Evolutionary conservation across 257 asterid species (phyloP).

Genomic region (Apocynum venetum): DNA sequence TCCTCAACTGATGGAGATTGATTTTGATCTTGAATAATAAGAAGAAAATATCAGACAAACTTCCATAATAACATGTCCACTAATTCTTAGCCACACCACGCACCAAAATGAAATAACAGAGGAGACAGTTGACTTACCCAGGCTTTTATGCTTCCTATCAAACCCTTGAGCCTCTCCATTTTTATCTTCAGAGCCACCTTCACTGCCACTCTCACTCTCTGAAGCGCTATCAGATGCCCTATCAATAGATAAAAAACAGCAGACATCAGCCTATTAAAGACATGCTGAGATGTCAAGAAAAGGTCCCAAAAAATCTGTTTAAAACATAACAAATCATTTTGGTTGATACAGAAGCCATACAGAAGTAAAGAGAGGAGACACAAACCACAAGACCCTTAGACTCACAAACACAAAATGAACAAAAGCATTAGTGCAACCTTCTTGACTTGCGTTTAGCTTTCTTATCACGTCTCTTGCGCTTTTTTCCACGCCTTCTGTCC

Average conservation of each 20-base stretch:
- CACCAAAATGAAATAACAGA: not conserved
- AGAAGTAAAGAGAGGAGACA: not conserved
- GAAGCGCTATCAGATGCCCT: conserved; percentile 54
- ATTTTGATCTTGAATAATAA: conserved; percentile 31
- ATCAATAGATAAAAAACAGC: conserved; percentile 13
- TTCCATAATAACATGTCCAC: not conserved
- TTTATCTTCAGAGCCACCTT: conserved; percentile 48
- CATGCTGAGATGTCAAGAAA: not conserved
- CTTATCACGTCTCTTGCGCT: conserved; percentile 75
- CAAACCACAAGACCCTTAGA: not conserved
- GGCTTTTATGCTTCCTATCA: conserved; percentile 39
- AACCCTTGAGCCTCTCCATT: conserved; percentile 30
- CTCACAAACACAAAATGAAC: not conserved
- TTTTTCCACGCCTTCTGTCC: conserved; percentile 70
- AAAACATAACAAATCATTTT: not conserved
- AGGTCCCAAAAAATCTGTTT: not conserved
- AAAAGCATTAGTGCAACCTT: conserved; percentile 41
- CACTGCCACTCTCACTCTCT: conserved; percentile 51
- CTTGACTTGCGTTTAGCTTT: conserved; percentile 68
- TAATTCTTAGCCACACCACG: not conserved
- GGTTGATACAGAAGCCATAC: not conserved
- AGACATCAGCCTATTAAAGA: not conserved
- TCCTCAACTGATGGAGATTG: conserved; percentile 43
- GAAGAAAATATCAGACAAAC: conserved; percentile 12
- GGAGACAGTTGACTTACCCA: conserved; percentile 30